These are phyloP conservation scores for Paxillus ammoniavirescens DNA, from an alignment of 768 basidiomycete species.

Conservation along the genomic window DNA sequence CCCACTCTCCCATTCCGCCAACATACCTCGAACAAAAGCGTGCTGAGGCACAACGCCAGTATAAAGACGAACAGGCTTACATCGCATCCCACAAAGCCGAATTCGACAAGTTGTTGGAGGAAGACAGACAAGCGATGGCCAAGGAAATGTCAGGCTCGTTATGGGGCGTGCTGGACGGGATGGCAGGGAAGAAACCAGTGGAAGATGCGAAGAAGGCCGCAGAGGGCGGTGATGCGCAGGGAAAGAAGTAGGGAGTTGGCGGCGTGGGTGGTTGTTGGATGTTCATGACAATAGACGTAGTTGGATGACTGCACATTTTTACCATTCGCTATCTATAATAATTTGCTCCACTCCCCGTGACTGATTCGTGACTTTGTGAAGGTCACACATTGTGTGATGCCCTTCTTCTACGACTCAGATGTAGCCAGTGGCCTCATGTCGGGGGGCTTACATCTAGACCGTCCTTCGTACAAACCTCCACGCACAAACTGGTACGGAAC, in stretches of 20 bases:
- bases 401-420: too few relatives aligned
- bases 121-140: conserved; percentile 48
- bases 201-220: conserved; percentile 2
- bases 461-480: background rate
- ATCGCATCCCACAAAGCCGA: conserved; percentile 48
- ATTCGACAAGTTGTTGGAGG: conserved; percentile 51
- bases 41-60: conserved; percentile 47
- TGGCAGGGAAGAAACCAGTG: conserved; percentile 22
- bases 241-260: conserved; percentile 1
- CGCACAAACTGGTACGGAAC: background rate
- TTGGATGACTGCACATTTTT: background rate
- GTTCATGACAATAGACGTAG: background rate
- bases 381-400: too few relatives aligned
- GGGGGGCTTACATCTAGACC: background rate
- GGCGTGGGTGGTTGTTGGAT: background rate
- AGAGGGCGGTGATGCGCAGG: conserved; percentile 11
- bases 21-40: conserved; percentile 55
- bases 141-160: conserved; percentile 47
- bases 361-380: background rate
- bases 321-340: background rate
- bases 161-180: conserved; percentile 28
- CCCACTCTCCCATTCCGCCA: conserved; percentile 37
- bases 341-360: background rate
- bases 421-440: too few relatives aligned
- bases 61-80: conserved; percentile 53